phyloP scores from a whole-genome alignment of 768 basidiomycete species.

The Pleurotus giganteus region DNA sequence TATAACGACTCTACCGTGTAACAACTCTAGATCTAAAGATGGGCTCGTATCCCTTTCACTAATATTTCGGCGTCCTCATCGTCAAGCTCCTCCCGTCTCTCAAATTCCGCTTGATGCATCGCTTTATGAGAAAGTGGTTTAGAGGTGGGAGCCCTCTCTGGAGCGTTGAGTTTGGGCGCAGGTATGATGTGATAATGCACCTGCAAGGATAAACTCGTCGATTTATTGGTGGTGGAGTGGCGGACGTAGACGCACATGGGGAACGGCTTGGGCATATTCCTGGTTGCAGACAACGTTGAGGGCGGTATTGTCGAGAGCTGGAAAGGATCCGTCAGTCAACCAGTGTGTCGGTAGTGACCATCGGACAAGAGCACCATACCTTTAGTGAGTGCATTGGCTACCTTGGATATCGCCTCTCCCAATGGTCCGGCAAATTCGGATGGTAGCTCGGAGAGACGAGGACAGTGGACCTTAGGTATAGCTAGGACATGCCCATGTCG shows the following conservation, averaged over 20 bases:
- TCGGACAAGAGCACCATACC: slow-evolving; percentile 33
- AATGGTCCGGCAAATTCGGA: slow-evolving; percentile 54
- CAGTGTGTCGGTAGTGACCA: neutral
- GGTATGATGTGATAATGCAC: slow-evolving; percentile 80
- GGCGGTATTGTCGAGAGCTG: slow-evolving; percentile 62
- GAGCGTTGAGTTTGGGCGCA: slow-evolving; percentile 47
- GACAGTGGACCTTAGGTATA: slow-evolving; percentile 63
- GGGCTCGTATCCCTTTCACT: slow-evolving; percentile 42
- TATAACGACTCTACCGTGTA: neutral
- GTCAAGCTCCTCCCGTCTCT: slow-evolving; percentile 56
- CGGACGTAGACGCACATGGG: slow-evolving; percentile 49
- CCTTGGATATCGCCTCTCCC: slow-evolving; percentile 57
- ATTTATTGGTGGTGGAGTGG: neutral
- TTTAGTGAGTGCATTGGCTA: slow-evolving; percentile 60
- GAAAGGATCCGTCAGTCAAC: neutral
- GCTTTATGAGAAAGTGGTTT: slow-evolving; percentile 40
- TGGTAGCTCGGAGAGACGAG: slow-evolving; percentile 65
- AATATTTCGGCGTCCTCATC: slow-evolving; percentile 52
- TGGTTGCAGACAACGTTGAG: slow-evolving; percentile 80
- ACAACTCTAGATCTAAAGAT: slow-evolving; percentile 23
- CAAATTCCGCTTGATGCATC: slow-evolving; percentile 63
- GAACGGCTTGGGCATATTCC: slow-evolving; percentile 78
- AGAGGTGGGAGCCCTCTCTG: slow-evolving; percentile 12
- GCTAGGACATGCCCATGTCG: slow-evolving; percentile 68
- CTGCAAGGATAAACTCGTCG: slow-evolving; percentile 27